A percentile compares a stretch with the other conserved stretches of the same genome.
phyloP scores from a whole-genome alignment of 768 basidiomycete species.

The Leccinum subgranulosum region DNA sequence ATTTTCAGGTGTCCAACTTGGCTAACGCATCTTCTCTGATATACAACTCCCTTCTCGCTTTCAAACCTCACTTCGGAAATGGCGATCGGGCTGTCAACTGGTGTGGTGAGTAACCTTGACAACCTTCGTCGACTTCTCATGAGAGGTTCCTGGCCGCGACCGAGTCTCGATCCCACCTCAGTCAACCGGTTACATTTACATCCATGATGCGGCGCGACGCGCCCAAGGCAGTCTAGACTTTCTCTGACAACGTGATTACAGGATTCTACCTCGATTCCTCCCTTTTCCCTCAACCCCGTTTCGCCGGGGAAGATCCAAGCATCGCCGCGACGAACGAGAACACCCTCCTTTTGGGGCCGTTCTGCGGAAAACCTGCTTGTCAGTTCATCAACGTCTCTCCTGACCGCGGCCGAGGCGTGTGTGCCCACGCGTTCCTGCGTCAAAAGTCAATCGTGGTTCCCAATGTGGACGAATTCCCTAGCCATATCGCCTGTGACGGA shows the following conservation, averaged over 20 bases:
- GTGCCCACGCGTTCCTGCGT: slow-evolving; percentile 71
- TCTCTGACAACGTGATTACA: slow-evolving; percentile 34
- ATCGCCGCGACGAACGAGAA: slow-evolving; percentile 6
- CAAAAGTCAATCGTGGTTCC: slow-evolving; percentile 60
- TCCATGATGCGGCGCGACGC: neutral
- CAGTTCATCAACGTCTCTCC: slow-evolving; percentile 66
- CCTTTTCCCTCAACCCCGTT: slow-evolving; percentile 53
- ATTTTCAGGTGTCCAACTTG: slow-evolving; percentile 72
- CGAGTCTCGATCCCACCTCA: neutral
- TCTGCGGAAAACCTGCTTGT: slow-evolving; percentile 90
- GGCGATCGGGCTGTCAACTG: slow-evolving; percentile 77
- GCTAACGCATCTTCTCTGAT: slow-evolving; percentile 81
- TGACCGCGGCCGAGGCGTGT: slow-evolving; percentile 69
- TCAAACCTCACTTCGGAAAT: slow-evolving; percentile 58
- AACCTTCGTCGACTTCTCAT: neutral
- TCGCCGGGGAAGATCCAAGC: slow-evolving; percentile 13
- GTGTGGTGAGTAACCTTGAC: slow-evolving; percentile 66
- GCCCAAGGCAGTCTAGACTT: neutral
- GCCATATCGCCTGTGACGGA: slow-evolving; percentile 93
- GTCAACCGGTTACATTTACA: neutral
- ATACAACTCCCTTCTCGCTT: slow-evolving; percentile 73
- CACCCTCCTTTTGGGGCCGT: slow-evolving; percentile 70
- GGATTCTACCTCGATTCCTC: slow-evolving; percentile 81
- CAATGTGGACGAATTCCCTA: slow-evolving; percentile 79
- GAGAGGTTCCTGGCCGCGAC: neutral